A percentile compares a stretch with the other conserved stretches of the same genome.
These are phyloP conservation scores for Claviceps arundinis DNA, from an alignment of 2,329 filamentous ascomycete genomes.

Conservation along the genomic window DNA sequence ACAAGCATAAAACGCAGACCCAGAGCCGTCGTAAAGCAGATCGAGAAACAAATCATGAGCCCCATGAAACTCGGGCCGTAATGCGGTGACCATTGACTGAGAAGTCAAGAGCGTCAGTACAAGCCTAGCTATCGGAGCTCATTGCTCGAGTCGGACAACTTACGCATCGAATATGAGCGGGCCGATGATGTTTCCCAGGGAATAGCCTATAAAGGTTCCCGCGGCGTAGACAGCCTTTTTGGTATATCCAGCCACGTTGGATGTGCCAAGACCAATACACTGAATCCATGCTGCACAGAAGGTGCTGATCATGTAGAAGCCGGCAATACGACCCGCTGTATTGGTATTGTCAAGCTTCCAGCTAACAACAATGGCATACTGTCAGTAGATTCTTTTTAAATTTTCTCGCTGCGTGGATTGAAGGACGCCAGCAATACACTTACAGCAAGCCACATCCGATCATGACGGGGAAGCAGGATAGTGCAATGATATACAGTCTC, in stretches of 20 bases:
- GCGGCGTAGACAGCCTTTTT: constrained; percentile 14
- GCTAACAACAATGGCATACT: neutral
- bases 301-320: constrained; percentile 18
- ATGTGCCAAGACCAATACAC: constrained; percentile 18
- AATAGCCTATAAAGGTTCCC: constrained; percentile 20
- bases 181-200: constrained; percentile 20
- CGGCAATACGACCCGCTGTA: constrained; percentile 14
- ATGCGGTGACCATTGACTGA: constrained; percentile 15
- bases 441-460: constrained; percentile 16
- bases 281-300: constrained; percentile 18
- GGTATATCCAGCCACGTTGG: constrained; percentile 20
- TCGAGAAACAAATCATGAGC: constrained; percentile 19
- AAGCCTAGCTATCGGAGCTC: neutral
- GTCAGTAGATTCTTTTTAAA: neutral
- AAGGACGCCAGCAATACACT: constrained; percentile 5
- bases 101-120: neutral
- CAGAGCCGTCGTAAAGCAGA: constrained; percentile 18
- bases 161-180: constrained; percentile 20
- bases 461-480: constrained; percentile 15
- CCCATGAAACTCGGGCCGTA: constrained; percentile 19
- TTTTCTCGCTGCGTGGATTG: neutral
- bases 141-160: neutral
- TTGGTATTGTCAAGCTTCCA: constrained; percentile 14
- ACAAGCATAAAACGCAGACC: constrained; percentile 15
- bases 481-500: constrained; percentile 15